A percentile compares a stretch with the other conserved stretches of the same genome.
phyloP scores from a whole-genome alignment of 306 rosid species.

The Echinosophora koreensis region DNA sequence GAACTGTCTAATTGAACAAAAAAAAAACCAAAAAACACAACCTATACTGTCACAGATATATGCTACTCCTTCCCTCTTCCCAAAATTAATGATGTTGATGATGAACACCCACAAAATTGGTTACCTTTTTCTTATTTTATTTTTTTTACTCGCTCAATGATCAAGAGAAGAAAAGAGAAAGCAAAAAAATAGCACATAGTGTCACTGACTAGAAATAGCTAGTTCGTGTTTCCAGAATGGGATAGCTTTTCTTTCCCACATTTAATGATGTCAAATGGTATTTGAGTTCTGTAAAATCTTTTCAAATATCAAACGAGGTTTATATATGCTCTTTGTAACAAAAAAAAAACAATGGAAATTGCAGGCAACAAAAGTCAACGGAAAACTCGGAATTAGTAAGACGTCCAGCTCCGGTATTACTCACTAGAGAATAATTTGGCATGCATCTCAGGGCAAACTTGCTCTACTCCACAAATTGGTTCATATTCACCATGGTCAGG shows the following conservation, averaged over 20 bases:
- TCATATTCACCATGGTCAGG: constrained; percentile 71
- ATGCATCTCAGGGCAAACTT: constrained; percentile 78
- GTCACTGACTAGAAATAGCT: constrained; percentile 1
- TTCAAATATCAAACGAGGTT: background rate
- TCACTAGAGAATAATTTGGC: constrained; percentile 72
- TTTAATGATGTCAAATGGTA: background rate
- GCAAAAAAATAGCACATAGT: background rate
- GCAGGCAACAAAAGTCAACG: constrained; percentile 4
- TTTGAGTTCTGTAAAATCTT: background rate
- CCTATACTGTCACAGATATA: background rate
- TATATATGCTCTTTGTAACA: background rate
- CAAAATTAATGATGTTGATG: background rate
- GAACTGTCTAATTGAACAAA: background rate
- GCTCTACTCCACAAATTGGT: constrained; percentile 70
- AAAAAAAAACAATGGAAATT: background rate
- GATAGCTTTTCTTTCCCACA: background rate
- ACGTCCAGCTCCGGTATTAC: constrained; percentile 38
- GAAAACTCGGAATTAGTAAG: constrained; percentile 10
- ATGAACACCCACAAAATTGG: background rate
- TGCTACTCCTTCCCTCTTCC: background rate
- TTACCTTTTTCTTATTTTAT: background rate
- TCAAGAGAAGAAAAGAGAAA: constrained; percentile 1
- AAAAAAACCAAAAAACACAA: background rate
- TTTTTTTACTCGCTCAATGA: constrained; percentile 22
- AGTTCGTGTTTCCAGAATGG: background rate